Conservation (phyloP, 2,329 filamentous ascomycete species). For the Dothidotthia symphoricarpi region DNA sequence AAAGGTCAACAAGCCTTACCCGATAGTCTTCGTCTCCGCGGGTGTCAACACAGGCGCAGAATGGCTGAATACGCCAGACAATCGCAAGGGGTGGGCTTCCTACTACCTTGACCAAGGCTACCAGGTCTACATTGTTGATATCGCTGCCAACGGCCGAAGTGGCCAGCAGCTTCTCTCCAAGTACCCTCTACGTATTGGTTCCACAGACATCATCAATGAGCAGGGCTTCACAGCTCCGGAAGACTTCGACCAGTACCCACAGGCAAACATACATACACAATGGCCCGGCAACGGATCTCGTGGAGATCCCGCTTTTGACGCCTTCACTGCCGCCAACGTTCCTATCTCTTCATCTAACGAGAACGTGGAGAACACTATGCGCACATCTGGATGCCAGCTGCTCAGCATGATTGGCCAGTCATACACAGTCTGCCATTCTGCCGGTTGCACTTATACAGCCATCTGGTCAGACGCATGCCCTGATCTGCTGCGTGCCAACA, state of each 20-base stretch:
- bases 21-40: slow-evolving; percentile 24
- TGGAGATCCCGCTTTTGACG: slow-evolving; percentile 20
- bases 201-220: slow-evolving; percentile 13
- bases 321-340: slow-evolving; percentile 17
- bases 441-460: slow-evolving; percentile 20
- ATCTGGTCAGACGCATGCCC: slow-evolving; percentile 26
- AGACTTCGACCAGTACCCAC: slow-evolving; percentile 14
- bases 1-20: slow-evolving; percentile 14
- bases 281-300: slow-evolving; percentile 18
- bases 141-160: slow-evolving; percentile 12
- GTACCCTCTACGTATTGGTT: slow-evolving; percentile 11
- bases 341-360: slow-evolving; percentile 16
- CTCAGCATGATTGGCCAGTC: slow-evolving; percentile 19
- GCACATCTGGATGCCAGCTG: slow-evolving; percentile 15
- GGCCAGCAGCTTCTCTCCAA: slow-evolving; percentile 8
- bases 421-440: slow-evolving; percentile 20
- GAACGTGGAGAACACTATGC: slow-evolving; percentile 20
- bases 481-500: slow-evolving; percentile 17
- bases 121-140: slow-evolving; percentile 22
- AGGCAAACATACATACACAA: slow-evolving; percentile 19
- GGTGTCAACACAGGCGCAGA: slow-evolving; percentile 19
- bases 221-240: slow-evolving; percentile 16
- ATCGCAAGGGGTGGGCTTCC: slow-evolving; percentile 19
- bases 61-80: slow-evolving; percentile 19
- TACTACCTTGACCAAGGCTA: slow-evolving; percentile 22